Evolutionary conservation across 2,329 filamentous ascomycete genomes (phyloP).

Genomic region (Didymella pomorum): DNA sequence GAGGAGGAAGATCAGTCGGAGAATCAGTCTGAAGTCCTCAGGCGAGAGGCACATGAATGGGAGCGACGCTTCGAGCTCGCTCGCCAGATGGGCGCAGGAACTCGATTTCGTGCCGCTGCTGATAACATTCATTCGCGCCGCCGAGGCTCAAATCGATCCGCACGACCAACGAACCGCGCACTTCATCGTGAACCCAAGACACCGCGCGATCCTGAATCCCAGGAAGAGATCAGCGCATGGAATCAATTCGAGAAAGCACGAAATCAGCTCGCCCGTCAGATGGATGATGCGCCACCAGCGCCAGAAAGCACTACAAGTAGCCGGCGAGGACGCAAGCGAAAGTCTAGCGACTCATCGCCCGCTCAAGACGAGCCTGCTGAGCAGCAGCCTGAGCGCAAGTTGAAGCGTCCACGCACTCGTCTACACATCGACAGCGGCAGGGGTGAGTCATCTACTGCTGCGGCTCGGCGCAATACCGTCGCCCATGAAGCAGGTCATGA

Average conservation of each 20-base stretch:
- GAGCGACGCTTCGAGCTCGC: constrained; percentile 84
- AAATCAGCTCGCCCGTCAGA: constrained; percentile 58
- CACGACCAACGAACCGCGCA: constrained; percentile 43
- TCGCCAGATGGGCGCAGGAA: constrained; percentile 76
- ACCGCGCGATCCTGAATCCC: constrained; percentile 72
- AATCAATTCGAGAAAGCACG: constrained; percentile 87
- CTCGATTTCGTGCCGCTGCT: constrained; percentile 75
- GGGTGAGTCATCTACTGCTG: constrained; percentile 51
- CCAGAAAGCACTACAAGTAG: constrained; percentile 34
- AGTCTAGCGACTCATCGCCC: constrained; percentile 77
- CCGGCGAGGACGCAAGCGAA: constrained; percentile 73
- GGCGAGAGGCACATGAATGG: constrained; percentile 74
- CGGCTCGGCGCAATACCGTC: constrained; percentile 39
- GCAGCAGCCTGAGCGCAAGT: constrained; percentile 74
- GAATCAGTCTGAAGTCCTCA: constrained; percentile 64
- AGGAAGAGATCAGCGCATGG: constrained; percentile 87
- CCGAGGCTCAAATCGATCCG: constrained; percentile 50
- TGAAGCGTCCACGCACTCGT: constrained; percentile 86
- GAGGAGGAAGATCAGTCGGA: constrained; percentile 69
- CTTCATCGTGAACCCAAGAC: constrained; percentile 50
- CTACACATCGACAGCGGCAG: constrained; percentile 64
- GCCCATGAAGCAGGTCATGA: constrained; percentile 32
- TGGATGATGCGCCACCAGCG: constrained; percentile 30
- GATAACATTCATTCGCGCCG: constrained; percentile 61
- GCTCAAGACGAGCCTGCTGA: constrained; percentile 69